phyloP scores from a whole-genome alignment of 306 rosid genomes.

The Purshia tridentata region DNA sequence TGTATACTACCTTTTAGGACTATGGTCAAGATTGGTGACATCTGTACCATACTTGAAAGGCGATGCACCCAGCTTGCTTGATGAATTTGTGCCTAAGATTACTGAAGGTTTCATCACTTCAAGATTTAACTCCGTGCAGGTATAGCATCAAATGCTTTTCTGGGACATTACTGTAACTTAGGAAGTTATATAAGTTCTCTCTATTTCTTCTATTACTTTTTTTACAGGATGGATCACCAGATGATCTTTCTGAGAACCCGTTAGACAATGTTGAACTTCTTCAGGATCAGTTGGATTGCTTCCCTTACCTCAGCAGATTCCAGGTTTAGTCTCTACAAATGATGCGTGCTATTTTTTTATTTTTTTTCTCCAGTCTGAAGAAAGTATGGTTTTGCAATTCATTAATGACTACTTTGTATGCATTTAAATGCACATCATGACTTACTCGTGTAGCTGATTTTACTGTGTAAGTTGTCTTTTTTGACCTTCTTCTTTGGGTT shows the following conservation, averaged over 20 bases:
- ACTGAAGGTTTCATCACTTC: slow-evolving; percentile 95
- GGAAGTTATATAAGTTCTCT: slow-evolving; percentile 17
- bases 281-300: slow-evolving; percentile 97
- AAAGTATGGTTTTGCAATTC: slow-evolving; percentile 1
- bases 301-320: slow-evolving; percentile 90
- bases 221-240: slow-evolving; percentile 76
- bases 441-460: not conserved
- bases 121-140: slow-evolving; percentile 96
- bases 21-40: slow-evolving; percentile 98
- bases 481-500: slow-evolving; percentile 40
- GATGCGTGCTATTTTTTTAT: not conserved
- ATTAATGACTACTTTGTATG: not conserved
- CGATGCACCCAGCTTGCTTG: slow-evolving; percentile 96
- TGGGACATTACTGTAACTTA: slow-evolving; percentile 19
- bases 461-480: slow-evolving; percentile 15
- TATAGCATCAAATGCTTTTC: slow-evolving; percentile 34
- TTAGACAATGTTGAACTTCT: slow-evolving; percentile 96
- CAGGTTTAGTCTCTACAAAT: slow-evolving; percentile 52
- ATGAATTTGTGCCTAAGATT: slow-evolving; percentile 97
- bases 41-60: slow-evolving; percentile 99
- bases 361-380: slow-evolving; percentile 10
- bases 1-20: slow-evolving; percentile 90
- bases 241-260: slow-evolving; percentile 96
- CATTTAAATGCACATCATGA: not conserved
- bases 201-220: slow-evolving; percentile 30